Evolutionary conservation across 169 alveolate genomes (phyloP), one percentile per base, ranked within the genome.

Genomic region (Eimeria maxima): DNA sequence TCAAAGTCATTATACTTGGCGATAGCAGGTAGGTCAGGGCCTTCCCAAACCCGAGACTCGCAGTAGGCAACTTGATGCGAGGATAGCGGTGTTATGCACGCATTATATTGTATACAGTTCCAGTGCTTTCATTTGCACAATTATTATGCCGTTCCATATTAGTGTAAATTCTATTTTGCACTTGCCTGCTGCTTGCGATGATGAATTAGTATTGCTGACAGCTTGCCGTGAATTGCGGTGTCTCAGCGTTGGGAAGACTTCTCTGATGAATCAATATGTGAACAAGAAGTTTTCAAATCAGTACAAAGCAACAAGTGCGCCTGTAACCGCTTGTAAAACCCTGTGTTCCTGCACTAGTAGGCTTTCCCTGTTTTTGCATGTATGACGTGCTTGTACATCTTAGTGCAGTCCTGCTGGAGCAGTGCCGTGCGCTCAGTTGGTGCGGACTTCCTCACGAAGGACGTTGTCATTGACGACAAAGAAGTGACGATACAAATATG

Each of bases 371-470:
- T 67, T 22, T 22, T 22, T 27, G 33, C 27, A 7, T 67, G 76
- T 1, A 24, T 22, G 76, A 11, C 33, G 38, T 67, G 7, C 24
- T 11, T 29, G 38, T 16, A 5, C 38, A 22, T 67, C 38, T 67
- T 3, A 67, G 27, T 67, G 14, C 38, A 27, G 60, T 53, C 76
- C 10, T 67, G 27, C 24, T 67, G 38, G 38, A 33, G 38, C 38
- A 1, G 38, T 33, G 38, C 1, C 38, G 38, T 33, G 76, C 27
- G n/a, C 57, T 53, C 95, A 95, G 97, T 99, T 69, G 99, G 99
- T 16, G 99, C 99, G 20, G 99, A 99, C 96, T 99, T 99, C 98
- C 97, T 99, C 95, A 99, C 99, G 33, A 99, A 99, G 97, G 99
- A 99, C 96, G 99, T 99, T 50, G 97, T 98, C 57, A 99, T 99